Conservation (phyloP, 768 basidiomycete genomes). For the Clitopilus passeckerianus region DNA sequence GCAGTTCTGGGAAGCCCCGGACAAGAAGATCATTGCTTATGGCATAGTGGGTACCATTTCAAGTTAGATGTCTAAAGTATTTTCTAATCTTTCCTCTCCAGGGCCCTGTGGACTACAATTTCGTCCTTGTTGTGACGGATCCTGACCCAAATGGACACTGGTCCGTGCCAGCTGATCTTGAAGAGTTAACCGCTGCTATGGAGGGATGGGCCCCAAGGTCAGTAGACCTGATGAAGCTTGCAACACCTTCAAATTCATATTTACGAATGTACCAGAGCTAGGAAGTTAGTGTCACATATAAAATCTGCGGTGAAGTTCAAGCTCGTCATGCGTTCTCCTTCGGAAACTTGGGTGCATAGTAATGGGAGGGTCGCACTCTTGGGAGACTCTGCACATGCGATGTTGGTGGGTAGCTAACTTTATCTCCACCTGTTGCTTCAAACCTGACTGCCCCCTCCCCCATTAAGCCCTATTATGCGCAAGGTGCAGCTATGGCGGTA, state of each 20-base stretch:
- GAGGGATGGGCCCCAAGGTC: background rate
- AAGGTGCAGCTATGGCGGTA: conserved; percentile 41
- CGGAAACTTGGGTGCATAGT: conserved; percentile 47
- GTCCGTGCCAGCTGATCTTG: conserved; percentile 13
- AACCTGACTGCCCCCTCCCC: background rate
- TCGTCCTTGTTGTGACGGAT: conserved; percentile 25
- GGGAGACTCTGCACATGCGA: conserved; percentile 58
- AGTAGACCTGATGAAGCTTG: conserved; percentile 15
- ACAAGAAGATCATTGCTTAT: conserved; percentile 20
- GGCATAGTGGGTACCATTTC: conserved; percentile 15
- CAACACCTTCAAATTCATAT: conserved; percentile 16
- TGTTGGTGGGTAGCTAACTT: conserved; percentile 28
- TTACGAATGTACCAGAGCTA: conserved; percentile 17
- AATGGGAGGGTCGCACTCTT: conserved; percentile 42
- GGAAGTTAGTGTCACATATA: conserved; percentile 22
- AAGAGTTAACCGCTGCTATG: background rate
- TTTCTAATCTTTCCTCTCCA: conserved; percentile 11
- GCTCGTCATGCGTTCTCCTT: conserved; percentile 10
- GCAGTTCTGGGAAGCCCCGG: conserved; percentile 18
- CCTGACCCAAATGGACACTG: conserved; percentile 23
- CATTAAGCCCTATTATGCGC: conserved; percentile 54
- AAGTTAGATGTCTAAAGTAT: background rate
- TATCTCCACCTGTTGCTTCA: background rate
- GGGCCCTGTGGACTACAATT: conserved; percentile 21
- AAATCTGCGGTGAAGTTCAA: conserved; percentile 17